phyloP scores from a whole-genome alignment of 2,329 filamentous ascomycete species.

The Trichoderma sp. region DNA sequence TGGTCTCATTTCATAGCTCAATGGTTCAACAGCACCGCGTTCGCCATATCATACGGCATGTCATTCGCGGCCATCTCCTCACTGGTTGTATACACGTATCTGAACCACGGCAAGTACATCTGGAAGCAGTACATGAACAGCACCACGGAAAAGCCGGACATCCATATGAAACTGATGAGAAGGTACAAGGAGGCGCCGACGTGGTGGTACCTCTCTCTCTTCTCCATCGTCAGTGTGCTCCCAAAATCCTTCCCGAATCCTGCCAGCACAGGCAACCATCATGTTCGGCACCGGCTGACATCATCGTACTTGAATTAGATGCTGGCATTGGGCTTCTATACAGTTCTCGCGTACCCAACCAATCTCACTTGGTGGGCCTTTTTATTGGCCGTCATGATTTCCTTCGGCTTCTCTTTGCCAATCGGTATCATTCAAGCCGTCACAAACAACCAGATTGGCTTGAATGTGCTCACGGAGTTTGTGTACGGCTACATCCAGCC shows the following conservation, averaged over 20 bases:
- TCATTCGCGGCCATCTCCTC: slow-evolving; percentile 70
- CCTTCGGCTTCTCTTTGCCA: slow-evolving; percentile 61
- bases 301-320: slow-evolving; percentile 38
- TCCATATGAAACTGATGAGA: slow-evolving; percentile 62
- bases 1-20: slow-evolving; percentile 28
- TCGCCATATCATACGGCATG: slow-evolving; percentile 65
- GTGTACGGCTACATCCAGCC: slow-evolving; percentile 73
- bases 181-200: slow-evolving; percentile 61
- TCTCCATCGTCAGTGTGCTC: slow-evolving; percentile 45
- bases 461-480: slow-evolving; percentile 74
- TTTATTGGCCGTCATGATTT: slow-evolving; percentile 61
- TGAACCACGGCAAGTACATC: slow-evolving; percentile 66
- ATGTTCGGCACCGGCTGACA: background rate
- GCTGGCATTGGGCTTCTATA: slow-evolving; percentile 51
- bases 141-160: slow-evolving; percentile 57
- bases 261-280: slow-evolving; percentile 2
- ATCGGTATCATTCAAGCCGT: slow-evolving; percentile 68
- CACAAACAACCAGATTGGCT: slow-evolving; percentile 66
- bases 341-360: slow-evolving; percentile 60
- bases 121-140: slow-evolving; percentile 60
- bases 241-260: background rate
- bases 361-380: slow-evolving; percentile 72
- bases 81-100: slow-evolving; percentile 63
- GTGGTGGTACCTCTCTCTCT: slow-evolving; percentile 62
- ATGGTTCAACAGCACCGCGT: slow-evolving; percentile 56